A percentile compares a stretch with the other conserved stretches of the same genome.
phyloP scores from a whole-genome alignment of 2,329 filamentous ascomycete species.

The Penicillium occitanis region DNA sequence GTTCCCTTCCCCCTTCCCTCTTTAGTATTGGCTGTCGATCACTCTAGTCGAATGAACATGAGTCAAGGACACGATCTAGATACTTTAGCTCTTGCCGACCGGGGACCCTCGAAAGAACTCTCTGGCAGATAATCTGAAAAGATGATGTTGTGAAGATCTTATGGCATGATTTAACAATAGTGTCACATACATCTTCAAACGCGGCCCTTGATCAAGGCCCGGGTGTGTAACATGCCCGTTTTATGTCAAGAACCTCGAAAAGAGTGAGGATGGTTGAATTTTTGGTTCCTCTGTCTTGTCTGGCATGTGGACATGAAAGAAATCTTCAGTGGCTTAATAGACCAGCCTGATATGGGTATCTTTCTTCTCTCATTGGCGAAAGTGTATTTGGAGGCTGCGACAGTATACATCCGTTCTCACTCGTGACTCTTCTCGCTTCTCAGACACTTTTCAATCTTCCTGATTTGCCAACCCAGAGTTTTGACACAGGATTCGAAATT shows the following conservation, averaged over 20 bases:
- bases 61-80: conserved; percentile 7
- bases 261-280: background rate
- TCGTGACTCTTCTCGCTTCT: background rate
- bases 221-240: background rate
- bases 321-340: background rate
- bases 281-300: background rate
- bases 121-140: background rate
- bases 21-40: conserved; percentile 12
- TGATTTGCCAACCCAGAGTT: background rate
- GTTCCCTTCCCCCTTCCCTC: background rate
- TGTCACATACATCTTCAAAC: background rate
- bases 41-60: background rate
- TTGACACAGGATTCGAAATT: background rate
- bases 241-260: background rate
- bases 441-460: background rate
- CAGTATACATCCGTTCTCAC: background rate
- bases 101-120: background rate
- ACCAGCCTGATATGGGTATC: too few species aligned
- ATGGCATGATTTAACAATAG: background rate
- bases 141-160: background rate
- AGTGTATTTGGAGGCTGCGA: background rate
- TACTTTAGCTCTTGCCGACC: background rate
- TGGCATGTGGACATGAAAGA: background rate
- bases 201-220: background rate
- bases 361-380: background rate